Conservation (phyloP, 163 green algal genomes). For the Scenedesmus sp. region DNA sequence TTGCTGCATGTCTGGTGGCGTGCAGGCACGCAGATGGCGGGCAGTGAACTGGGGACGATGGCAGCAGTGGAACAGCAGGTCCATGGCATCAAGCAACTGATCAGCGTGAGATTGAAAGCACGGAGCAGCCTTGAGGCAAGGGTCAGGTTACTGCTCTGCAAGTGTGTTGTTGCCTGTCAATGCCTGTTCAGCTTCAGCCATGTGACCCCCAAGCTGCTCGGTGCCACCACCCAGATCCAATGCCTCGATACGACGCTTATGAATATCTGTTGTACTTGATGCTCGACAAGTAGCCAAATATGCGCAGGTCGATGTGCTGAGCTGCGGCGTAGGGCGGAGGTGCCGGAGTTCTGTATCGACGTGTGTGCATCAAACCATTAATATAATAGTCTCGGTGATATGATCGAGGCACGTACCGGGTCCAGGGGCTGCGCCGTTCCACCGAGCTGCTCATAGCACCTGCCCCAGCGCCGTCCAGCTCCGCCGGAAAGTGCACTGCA, state of each 20-base stretch:
- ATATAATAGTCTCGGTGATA: neutral
- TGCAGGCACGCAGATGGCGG: neutral
- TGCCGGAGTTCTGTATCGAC: neutral
- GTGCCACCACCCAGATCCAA: neutral
- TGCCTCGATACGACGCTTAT: neutral
- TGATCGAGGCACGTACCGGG: neutral
- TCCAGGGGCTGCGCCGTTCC: neutral
- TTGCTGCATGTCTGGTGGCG: neutral
- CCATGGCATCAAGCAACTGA: neutral
- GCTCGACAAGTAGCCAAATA: neutral
- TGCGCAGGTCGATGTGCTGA: neutral
- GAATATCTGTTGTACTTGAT: neutral
- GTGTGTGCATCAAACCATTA: neutral
- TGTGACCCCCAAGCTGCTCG: neutral
- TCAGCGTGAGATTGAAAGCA: neutral
- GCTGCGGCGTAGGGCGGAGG: neutral
- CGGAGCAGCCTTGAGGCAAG: neutral
- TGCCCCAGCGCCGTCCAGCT: constrained; percentile 1
- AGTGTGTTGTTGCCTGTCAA: neutral
- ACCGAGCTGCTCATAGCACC: neutral
- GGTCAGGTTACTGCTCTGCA: neutral
- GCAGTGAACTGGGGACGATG: neutral
- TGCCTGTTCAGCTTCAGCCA: neutral
- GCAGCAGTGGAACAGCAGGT: neutral
- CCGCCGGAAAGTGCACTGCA: neutral